Percentiles rank a stretch among this genome's conserved stretches.
Evolutionary conservation across 2,329 filamentous ascomycete genomes (phyloP).

Genomic region (Ophiocordyceps camponoti-rufipedis): DNA sequence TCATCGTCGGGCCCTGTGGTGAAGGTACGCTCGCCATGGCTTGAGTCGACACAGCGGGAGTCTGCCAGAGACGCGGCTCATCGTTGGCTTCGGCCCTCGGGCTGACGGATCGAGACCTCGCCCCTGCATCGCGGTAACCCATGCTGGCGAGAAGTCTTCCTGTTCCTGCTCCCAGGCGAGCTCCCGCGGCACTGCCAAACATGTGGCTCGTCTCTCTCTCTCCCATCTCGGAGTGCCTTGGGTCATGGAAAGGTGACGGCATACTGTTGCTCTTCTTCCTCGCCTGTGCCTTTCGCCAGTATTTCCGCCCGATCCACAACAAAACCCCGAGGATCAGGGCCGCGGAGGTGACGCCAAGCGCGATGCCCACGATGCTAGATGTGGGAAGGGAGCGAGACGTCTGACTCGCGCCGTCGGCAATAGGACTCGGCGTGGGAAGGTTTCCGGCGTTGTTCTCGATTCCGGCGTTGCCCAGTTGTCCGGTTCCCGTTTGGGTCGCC

Average conservation of each 20-base stretch:
- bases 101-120: neutral
- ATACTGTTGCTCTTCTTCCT: slow-evolving; percentile 5
- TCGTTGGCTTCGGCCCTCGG: slow-evolving; percentile 24
- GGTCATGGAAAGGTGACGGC: slow-evolving; percentile 5
- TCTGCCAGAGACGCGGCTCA: slow-evolving; percentile 31
- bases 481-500: neutral
- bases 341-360: slow-evolving; percentile 27
- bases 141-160: neutral
- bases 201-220: slow-evolving; percentile 10
- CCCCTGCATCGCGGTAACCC: neutral
- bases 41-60: slow-evolving; percentile 3
- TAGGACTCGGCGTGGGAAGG: neutral
- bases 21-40: neutral
- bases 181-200: slow-evolving; percentile 26
- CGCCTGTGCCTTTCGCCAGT: slow-evolving; percentile 23
- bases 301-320: slow-evolving; percentile 19
- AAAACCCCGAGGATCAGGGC: slow-evolving; percentile 25
- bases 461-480: neutral
- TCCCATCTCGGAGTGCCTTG: slow-evolving; percentile 8
- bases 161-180: slow-evolving; percentile 1
- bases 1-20: neutral
- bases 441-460: neutral
- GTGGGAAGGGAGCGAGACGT: slow-evolving; percentile 4
- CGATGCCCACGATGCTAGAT: slow-evolving; percentile 22
- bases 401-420: neutral